phyloP scores from a whole-genome alignment of 345 rosid genomes.

The Populus pruinosa region DNA sequence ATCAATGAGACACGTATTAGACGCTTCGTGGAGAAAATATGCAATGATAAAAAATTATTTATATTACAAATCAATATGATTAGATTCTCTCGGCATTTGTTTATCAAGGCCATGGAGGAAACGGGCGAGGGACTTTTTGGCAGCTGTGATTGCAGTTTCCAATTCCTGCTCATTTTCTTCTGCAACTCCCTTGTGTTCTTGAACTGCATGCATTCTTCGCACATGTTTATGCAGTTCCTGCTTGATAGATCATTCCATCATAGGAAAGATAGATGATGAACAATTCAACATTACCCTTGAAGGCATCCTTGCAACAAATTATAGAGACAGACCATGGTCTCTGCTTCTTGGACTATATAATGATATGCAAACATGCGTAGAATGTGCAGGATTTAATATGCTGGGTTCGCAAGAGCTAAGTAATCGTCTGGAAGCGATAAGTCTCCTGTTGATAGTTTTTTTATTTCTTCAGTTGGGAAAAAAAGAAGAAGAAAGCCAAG shows the following conservation, averaged over 20 bases:
- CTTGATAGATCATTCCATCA: slow-evolving; percentile 1
- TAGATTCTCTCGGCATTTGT: slow-evolving; percentile 22
- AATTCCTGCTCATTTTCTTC: slow-evolving; percentile 41
- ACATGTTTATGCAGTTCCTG: slow-evolving; percentile 82
- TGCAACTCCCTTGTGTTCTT: slow-evolving; percentile 28
- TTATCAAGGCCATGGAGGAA: slow-evolving; percentile 37
- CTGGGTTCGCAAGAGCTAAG: not conserved
- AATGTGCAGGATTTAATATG: not conserved
- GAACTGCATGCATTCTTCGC: slow-evolving; percentile 50
- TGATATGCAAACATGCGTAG: not conserved
- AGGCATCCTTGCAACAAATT: not conserved
- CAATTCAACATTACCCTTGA: not conserved
- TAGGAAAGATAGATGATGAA: not conserved
- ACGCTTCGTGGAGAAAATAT: not conserved
- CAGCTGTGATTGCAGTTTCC: slow-evolving; percentile 31
- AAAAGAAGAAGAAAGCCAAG: not conserved
- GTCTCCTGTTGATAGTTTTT: not conserved
- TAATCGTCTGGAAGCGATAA: not conserved
- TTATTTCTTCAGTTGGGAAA: too few relatives aligned
- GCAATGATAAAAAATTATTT: not conserved
- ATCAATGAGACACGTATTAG: not conserved
- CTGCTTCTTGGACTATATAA: not conserved
- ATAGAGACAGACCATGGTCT: not conserved
- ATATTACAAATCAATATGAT: slow-evolving; percentile 4
- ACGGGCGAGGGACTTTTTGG: slow-evolving; percentile 51